These are phyloP conservation scores for Chalciporus sp. DNA, from an alignment of 1,284 basidiomycete genomes.

Conservation along the genomic window DNA sequence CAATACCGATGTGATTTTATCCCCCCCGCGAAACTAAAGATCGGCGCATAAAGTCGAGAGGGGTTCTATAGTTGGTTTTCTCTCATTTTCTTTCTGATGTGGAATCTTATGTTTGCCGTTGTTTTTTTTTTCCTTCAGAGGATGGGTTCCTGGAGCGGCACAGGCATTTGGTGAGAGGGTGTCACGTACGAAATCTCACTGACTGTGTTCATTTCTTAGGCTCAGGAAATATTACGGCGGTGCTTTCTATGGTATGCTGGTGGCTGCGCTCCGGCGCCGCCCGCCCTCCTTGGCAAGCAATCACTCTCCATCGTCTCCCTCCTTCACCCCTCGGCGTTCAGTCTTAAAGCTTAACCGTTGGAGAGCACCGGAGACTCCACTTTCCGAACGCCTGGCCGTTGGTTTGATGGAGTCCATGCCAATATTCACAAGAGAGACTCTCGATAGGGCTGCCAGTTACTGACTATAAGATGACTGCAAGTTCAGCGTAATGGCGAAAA, in stretches of 20 bases:
- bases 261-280: neutral
- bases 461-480: neutral
- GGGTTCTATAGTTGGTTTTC: no score
- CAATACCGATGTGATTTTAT: no score
- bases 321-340: neutral
- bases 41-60: no score
- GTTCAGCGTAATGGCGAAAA: neutral
- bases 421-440: slow-evolving; percentile 8
- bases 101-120: no score
- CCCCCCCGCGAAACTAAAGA: no score
- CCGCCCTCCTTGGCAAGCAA: neutral
- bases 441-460: neutral
- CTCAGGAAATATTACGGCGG: neutral
- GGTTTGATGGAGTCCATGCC: slow-evolving; percentile 22
- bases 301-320: neutral
- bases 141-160: neutral
- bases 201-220: neutral
- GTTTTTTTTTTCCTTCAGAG: no score
- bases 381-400: slow-evolving; percentile 17
- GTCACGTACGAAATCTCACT: neutral
- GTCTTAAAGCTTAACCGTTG: neutral
- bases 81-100: no score
- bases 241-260: neutral
- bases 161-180: neutral
- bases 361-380: neutral